These are phyloP conservation scores for Pyracantha coccinea DNA, from an alignment of 331 rosid species.

Conservation along the genomic window DNA sequence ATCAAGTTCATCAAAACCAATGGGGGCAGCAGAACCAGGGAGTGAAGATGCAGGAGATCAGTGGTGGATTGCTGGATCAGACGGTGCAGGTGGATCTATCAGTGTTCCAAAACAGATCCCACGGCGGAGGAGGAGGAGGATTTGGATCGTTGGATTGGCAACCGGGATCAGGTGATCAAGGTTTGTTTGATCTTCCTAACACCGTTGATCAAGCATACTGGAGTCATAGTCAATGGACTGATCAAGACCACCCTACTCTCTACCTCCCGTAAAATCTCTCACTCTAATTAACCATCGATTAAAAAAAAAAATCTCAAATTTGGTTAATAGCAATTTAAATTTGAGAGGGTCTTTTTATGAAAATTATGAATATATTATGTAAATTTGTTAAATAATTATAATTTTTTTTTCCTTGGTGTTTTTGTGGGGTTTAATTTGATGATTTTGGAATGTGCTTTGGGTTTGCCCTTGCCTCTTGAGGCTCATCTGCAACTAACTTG, in stretches of 20 bases:
- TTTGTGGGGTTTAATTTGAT: not conserved
- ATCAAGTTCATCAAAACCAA: conserved; percentile 13
- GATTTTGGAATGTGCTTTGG: conserved; percentile 16
- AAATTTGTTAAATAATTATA: too few relatives aligned
- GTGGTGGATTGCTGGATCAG: conserved; percentile 36
- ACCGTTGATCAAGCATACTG: conserved; percentile 77
- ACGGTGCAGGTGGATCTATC: conserved; percentile 49
- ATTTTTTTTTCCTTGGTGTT: not conserved
- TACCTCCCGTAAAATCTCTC: conserved; percentile 28
- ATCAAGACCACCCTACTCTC: conserved; percentile 47
- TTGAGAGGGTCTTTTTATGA: not conserved
- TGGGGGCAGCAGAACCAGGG: conserved; percentile 35
- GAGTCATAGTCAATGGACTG: conserved; percentile 76
- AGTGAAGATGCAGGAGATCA: conserved; percentile 37
- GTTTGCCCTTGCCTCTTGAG: conserved; percentile 27
- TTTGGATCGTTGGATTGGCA: conserved; percentile 88
- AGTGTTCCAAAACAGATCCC: conserved; percentile 25
- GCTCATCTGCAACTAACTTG: conserved; percentile 33
- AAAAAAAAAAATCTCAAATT: conserved; percentile 1
- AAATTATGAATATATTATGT: not conserved
- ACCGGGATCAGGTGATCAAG: conserved; percentile 41
- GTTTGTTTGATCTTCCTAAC: conserved; percentile 71
- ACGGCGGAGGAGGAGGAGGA: conserved; percentile 33
- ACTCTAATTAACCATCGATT: not conserved
- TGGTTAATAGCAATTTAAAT: not conserved